phyloP scores from a whole-genome alignment of 2,329 filamentous ascomycete genomes.

The Fusarium annulatum region DNA sequence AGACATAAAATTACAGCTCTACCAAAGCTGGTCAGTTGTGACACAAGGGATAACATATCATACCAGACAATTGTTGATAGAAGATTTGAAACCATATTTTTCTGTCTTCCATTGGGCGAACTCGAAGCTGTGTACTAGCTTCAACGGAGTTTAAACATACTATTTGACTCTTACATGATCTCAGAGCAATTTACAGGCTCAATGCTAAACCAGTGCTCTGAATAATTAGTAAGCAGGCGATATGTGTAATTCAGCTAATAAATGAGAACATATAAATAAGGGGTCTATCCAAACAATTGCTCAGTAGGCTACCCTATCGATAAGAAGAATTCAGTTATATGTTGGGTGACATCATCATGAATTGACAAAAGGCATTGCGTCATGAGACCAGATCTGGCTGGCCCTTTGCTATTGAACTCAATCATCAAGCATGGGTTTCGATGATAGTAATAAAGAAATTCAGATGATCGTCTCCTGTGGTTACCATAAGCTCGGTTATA shows the following conservation, averaged over 20 bases:
- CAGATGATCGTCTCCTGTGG: neutral
- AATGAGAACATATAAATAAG: neutral
- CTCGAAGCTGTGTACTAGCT: neutral
- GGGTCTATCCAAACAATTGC: neutral
- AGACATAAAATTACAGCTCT: neutral
- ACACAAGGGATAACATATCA: neutral
- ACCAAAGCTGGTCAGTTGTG: neutral
- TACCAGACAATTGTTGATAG: too few relatives aligned
- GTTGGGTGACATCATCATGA: constrained; percentile 31
- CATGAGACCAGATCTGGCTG: constrained; percentile 28
- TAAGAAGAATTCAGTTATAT: constrained; percentile 14
- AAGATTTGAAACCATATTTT: neutral
- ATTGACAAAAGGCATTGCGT: constrained; percentile 27
- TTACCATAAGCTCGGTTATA: constrained; percentile 12
- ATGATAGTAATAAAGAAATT: neutral
- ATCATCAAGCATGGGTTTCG: neutral
- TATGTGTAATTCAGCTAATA: neutral
- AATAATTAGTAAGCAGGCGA: neutral
- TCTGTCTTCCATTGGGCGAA: neutral
- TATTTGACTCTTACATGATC: neutral
- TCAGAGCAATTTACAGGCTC: neutral
- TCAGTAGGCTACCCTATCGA: neutral
- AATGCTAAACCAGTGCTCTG: neutral
- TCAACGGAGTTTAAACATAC: neutral
- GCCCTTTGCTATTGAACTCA: neutral